Conservation (phyloP, 1,139 yeast species). For the Saccharomyces hybrid region DNA sequence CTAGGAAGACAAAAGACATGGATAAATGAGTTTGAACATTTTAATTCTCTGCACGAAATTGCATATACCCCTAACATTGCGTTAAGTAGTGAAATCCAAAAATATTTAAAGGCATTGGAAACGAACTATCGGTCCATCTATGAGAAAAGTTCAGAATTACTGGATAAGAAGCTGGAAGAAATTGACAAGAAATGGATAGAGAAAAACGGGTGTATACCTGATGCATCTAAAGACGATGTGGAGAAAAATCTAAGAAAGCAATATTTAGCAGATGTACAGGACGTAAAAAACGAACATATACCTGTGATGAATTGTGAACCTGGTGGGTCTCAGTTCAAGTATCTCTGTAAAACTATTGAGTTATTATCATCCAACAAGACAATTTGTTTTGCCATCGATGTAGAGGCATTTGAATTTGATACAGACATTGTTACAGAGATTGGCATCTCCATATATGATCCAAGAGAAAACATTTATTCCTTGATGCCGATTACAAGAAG, state of each 20-base stretch:
- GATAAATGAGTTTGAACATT: slow-evolving; percentile 2
- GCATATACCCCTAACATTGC: not conserved
- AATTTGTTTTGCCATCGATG: slow-evolving; percentile 49
- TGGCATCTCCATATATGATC: slow-evolving; percentile 63
- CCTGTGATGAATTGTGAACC: slow-evolving; percentile 23
- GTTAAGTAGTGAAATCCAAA: not conserved
- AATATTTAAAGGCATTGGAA: not conserved
- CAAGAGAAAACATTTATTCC: slow-evolving; percentile 33
- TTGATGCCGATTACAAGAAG: slow-evolving; percentile 33
- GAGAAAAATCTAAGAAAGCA: slow-evolving; percentile 1
- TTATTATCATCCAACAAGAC: slow-evolving; percentile 28
- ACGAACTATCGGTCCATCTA: not conserved
- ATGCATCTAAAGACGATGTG: slow-evolving; percentile 2
- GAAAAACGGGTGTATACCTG: slow-evolving; percentile 1
- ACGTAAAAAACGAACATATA: slow-evolving; percentile 13
- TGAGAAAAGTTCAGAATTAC: not conserved
- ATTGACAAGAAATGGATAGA: not conserved
- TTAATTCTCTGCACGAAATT: not conserved
- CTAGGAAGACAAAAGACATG: not conserved
- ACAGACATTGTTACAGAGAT: slow-evolving; percentile 50
- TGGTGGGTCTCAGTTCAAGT: slow-evolving; percentile 19
- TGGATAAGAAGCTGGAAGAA: not conserved
- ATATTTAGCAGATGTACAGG: slow-evolving; percentile 4
- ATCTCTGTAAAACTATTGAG: slow-evolving; percentile 21
- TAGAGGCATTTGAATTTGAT: slow-evolving; percentile 57